Evolutionary conservation across 2,329 filamentous ascomycete species (phyloP).

Genomic region (Xylariaceae sp.): DNA sequence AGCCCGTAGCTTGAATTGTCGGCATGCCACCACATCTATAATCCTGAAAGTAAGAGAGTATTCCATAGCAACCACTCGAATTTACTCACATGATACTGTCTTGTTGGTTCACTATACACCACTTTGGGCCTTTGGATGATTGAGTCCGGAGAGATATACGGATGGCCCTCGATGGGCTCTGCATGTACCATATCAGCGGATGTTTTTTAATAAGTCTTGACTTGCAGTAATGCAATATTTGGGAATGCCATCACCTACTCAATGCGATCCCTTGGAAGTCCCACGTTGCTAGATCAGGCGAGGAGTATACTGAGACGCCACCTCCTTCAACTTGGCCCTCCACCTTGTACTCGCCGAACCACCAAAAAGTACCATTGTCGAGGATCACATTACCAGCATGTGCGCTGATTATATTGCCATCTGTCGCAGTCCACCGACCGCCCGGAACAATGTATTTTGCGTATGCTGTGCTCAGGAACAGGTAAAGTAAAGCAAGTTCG

Average conservation of each 20-base stretch:
- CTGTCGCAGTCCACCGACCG: slow-evolving; percentile 56
- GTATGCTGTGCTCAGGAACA: slow-evolving; percentile 20
- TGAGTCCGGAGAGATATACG: slow-evolving; percentile 50
- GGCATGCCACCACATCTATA: slow-evolving; percentile 55
- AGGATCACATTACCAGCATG: slow-evolving; percentile 56
- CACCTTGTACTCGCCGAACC: slow-evolving; percentile 60
- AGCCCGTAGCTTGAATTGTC: slow-evolving; percentile 54
- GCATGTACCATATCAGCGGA: neutral
- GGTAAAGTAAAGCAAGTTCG: slow-evolving; percentile 3
- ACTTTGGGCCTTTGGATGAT: slow-evolving; percentile 63
- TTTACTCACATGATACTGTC: slow-evolving; percentile 52
- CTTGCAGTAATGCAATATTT: neutral
- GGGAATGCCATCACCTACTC: slow-evolving; percentile 31
- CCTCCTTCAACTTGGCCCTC: slow-evolving; percentile 56
- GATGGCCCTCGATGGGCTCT: slow-evolving; percentile 51
- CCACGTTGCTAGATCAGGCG: slow-evolving; percentile 58
- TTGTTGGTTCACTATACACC: slow-evolving; percentile 49
- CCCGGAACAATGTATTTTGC: slow-evolving; percentile 60
- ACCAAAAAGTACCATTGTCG: slow-evolving; percentile 54
- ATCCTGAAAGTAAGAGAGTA: neutral
- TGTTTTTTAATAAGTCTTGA: neutral
- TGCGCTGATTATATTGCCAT: slow-evolving; percentile 57
- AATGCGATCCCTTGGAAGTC: slow-evolving; percentile 53
- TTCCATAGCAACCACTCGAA: neutral
- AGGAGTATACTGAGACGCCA: slow-evolving; percentile 58